phyloP scores from a whole-genome alignment of 179 eudicot species.

The Silene coronaria region DNA sequence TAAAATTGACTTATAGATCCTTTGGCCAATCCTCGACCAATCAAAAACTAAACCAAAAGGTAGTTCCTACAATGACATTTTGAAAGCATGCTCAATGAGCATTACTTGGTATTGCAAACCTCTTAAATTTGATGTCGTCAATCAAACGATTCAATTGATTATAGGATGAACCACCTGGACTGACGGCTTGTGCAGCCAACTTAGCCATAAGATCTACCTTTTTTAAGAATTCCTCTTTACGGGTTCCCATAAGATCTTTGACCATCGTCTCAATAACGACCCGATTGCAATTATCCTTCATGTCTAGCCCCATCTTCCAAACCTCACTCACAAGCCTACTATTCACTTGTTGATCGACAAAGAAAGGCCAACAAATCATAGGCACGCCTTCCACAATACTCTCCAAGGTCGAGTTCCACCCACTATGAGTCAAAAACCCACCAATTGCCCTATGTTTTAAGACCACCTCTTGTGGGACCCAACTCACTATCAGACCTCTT shows the following conservation, averaged over 20 bases:
- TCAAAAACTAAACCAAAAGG: background rate
- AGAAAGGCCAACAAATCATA: conserved; percentile 54
- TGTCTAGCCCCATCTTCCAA: conserved; percentile 55
- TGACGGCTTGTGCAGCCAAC: conserved; percentile 25
- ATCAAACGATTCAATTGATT: conserved; percentile 22
- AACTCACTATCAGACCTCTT: conserved; percentile 42
- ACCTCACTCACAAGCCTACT: conserved; percentile 42
- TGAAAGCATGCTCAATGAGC: background rate
- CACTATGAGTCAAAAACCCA: conserved; percentile 53
- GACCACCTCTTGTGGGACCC: conserved; percentile 63
- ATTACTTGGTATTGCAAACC: background rate
- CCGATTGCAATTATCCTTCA: conserved; percentile 53
- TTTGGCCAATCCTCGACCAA: background rate
- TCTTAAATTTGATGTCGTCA: conserved; percentile 24
- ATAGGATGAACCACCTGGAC: conserved; percentile 28
- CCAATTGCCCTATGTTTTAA: conserved; percentile 46
- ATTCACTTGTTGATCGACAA: conserved; percentile 50
- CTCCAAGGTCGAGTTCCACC: conserved; percentile 66
- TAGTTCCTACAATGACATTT: background rate
- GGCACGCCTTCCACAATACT: conserved; percentile 47
- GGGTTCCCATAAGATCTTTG: conserved; percentile 36
- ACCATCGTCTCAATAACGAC: conserved; percentile 35
- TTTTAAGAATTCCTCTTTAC: conserved; percentile 18
- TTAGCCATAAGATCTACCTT: conserved; percentile 15
- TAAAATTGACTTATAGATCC: no score